Percentiles rank a stretch among this genome's conserved stretches.
Conservation (phyloP, 2,329 filamentous ascomycete genomes). For the Epichloe festucae region DNA sequence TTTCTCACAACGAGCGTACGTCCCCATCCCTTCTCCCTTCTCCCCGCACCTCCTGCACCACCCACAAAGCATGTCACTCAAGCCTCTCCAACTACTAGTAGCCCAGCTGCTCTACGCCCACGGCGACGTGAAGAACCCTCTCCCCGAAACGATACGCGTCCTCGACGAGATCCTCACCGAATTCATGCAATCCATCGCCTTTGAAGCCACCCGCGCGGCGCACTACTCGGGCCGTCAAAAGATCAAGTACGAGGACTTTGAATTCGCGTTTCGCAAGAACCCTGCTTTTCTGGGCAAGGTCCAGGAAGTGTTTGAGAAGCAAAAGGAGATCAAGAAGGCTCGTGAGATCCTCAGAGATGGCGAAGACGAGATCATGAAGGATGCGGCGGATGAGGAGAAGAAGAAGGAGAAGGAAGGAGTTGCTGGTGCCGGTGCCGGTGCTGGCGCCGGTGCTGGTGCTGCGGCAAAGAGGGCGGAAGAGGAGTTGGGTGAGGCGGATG, state of each 20-base stretch:
- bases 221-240: constrained; percentile 84
- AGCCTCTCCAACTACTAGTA: constrained; percentile 31
- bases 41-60: background rate
- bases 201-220: constrained; percentile 75
- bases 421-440: constrained; percentile 1
- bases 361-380: constrained; percentile 45
- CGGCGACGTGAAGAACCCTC: constrained; percentile 64
- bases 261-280: constrained; percentile 82
- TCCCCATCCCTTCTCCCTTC: background rate
- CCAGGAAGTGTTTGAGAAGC: constrained; percentile 78
- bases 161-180: constrained; percentile 95
- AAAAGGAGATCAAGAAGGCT: constrained; percentile 72
- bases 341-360: constrained; percentile 63
- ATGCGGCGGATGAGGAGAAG: constrained; percentile 32
- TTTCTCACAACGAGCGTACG: constrained; percentile 57
- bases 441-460: constrained; percentile 4
- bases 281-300: constrained; percentile 78
- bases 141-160: constrained; percentile 71
- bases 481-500: constrained; percentile 39
- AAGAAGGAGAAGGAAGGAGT: constrained; percentile 17
- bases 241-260: constrained; percentile 96
- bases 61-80: background rate
- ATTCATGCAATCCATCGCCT: constrained; percentile 88
- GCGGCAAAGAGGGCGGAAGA: constrained; percentile 26
- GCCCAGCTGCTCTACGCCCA: constrained; percentile 65